Percentiles rank a stretch among this genome's conserved stretches.
These are phyloP conservation scores for Tricholoma saponaceum DNA, from an alignment of 768 basidiomycete species.

Conservation along the genomic window DNA sequence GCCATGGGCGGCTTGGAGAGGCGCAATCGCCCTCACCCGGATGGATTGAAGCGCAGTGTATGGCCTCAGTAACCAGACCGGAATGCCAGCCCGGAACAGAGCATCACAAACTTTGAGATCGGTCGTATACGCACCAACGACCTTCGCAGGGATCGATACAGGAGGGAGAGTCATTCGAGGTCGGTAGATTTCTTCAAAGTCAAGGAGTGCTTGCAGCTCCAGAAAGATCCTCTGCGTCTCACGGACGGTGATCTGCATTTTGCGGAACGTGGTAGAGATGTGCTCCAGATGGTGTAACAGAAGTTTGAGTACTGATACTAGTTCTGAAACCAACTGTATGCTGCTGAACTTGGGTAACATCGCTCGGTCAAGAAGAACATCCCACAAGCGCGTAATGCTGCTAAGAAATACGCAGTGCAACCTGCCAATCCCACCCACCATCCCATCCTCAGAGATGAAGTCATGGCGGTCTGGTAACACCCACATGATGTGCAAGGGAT, in stretches of 20 bases:
- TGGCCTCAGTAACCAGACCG: constrained; percentile 3
- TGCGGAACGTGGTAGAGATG: not conserved
- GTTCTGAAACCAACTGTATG: not conserved
- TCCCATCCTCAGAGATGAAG: no score
- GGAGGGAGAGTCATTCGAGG: not conserved
- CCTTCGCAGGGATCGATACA: not conserved
- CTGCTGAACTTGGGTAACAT: not conserved
- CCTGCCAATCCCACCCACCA: no score
- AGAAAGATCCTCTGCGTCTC: not conserved
- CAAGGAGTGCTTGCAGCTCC: not conserved
- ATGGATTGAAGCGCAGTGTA: not conserved
- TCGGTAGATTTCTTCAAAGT: not conserved
- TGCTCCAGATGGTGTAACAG: not conserved
- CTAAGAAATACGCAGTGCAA: no score
- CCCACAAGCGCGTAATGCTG: no score
- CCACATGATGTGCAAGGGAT: not conserved
- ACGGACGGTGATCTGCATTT: not conserved
- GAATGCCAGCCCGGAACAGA: not conserved
- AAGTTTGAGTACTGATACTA: not conserved
- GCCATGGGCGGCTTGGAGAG: not conserved
- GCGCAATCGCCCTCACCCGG: not conserved
- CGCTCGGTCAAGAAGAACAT: not conserved
- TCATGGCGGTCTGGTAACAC: not conserved
- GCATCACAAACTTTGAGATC: not conserved
- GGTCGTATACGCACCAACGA: not conserved